Evolutionary conservation across 2,329 filamentous ascomycete genomes (phyloP), one percentile per base, ranked within the genome.

Genomic region (Calonectria hongkongensis): DNA sequence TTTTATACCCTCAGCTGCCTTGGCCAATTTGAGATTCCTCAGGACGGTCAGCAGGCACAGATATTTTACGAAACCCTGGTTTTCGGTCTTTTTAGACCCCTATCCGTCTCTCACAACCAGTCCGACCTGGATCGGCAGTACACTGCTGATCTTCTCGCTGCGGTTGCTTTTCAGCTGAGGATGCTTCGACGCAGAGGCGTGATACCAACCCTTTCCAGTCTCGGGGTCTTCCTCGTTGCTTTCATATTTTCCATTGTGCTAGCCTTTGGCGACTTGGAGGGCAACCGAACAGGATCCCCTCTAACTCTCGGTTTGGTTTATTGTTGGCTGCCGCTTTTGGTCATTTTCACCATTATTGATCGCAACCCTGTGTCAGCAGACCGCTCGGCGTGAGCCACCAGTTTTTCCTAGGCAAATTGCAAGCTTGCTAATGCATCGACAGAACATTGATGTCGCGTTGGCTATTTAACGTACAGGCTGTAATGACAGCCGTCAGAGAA

Each of bases 281-380:
- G 58, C 5, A 58, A 54, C 30, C 39, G 48, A 12, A 70, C 62
- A 1, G 60, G 60, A 7, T 50, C 60, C 2, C 60, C 68, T 4
- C 25, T 70, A 4, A 65, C 68, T 9, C 30, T 70, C 2, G 62
- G 68, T 9, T 27, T 70, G 3, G 10, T 70, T 2, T 47, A 65
- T 28, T 65, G 68, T 30, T 70, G 62, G 68, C n/a, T 70, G 13
- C 62, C 68, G 13, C 27, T 60, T 16, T 30, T 70, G n/a, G 68
- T 70, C 2, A 50, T 50, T 9, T 66, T 70, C n/a, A 70, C 48
- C n/a, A 70, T 66, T n/a, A 65, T 70, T 43, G 68, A 66, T 9
- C 68, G 68, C 15, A 70, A 70, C 18, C 68, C 68, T 3, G 60
- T 70, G 9, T 70, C 62, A 2, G 62, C 62, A 3, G 68, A 70